Percentiles rank a stretch among this genome's conserved stretches.
phyloP scores from a whole-genome alignment of 2,329 filamentous ascomycete species.

The Pyrenochaeta sp. region DNA sequence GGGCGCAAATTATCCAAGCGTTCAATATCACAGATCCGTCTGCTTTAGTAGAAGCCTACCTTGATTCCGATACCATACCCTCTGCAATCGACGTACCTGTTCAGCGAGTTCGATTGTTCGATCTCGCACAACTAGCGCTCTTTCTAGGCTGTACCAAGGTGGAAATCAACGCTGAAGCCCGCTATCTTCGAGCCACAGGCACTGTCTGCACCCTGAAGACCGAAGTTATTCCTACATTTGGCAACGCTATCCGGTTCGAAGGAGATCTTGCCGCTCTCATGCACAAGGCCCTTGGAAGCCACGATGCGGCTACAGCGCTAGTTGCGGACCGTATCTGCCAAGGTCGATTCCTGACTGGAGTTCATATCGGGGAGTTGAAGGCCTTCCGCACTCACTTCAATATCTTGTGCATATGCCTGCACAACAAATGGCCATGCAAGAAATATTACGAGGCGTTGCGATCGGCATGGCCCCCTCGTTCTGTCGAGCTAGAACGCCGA shows the following conservation, averaged over 20 bases:
- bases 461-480: neutral
- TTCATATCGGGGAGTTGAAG: neutral
- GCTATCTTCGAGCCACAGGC: conserved; percentile 5
- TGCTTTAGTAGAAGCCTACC: neutral
- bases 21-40: conserved; percentile 1
- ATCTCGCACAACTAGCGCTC: neutral
- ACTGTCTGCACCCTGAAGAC: conserved; percentile 1
- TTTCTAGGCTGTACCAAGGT: neutral
- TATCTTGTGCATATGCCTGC: neutral
- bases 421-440: neutral
- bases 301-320: neutral
- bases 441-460: neutral
- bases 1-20: conserved; percentile 4
- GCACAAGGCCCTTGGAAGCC: neutral
- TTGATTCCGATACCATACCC: conserved; percentile 8
- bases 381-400: neutral
- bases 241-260: conserved; percentile 6
- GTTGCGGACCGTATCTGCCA: neutral
- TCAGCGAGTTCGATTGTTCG: conserved; percentile 2
- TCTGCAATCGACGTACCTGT: conserved; percentile 10
- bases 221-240: conserved; percentile 8
- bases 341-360: neutral
- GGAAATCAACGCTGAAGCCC: neutral
- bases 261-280: conserved; percentile 1
- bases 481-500: neutral